phyloP scores from a whole-genome alignment of 78 protist genomes.

The Guillardia theta region DNA sequence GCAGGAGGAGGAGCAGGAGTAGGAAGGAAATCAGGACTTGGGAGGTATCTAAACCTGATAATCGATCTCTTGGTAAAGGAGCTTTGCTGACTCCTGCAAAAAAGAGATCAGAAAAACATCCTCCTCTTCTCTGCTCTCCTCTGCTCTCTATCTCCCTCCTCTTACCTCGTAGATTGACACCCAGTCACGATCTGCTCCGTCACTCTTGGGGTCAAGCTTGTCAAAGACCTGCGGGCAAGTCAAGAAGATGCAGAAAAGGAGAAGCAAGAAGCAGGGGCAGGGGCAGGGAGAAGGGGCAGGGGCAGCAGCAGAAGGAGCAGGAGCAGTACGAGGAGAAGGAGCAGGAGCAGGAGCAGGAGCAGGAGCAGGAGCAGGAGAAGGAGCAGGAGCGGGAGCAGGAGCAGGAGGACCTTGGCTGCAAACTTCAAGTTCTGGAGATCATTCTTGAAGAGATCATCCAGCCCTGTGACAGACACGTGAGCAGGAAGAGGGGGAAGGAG shows the following conservation, averaged over 20 bases:
- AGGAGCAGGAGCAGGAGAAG: too few species aligned
- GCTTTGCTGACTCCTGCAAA: background rate
- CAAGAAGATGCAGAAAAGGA: too few species aligned
- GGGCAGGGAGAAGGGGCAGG: too few species aligned
- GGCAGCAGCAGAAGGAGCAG: too few species aligned
- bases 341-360: too few species aligned
- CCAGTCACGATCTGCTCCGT: constrained; percentile 8
- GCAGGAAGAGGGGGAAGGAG: background rate
- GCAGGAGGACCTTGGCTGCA: background rate
- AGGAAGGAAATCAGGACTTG: too few species aligned
- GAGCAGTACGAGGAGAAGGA: too few species aligned
- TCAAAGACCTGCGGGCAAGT: background rate
- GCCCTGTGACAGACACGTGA: background rate
- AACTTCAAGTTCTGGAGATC: background rate
- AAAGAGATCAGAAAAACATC: background rate
- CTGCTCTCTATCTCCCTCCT: too few species aligned
- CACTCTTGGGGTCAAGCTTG: constrained; percentile 20
- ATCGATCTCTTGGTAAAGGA: constrained; percentile 39
- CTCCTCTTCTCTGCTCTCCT: background rate
- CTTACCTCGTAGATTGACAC: background rate
- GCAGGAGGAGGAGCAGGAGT: too few species aligned
- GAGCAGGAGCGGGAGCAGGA: too few species aligned
- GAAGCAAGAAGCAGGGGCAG: too few species aligned
- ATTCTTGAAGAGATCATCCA: background rate
- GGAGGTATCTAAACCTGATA: too few species aligned